Percentiles rank a stretch among this genome's conserved stretches.
These are phyloP conservation scores for Symbiodinium pilosum DNA, from an alignment of 73 alveolate species.

Conservation along the genomic window DNA sequence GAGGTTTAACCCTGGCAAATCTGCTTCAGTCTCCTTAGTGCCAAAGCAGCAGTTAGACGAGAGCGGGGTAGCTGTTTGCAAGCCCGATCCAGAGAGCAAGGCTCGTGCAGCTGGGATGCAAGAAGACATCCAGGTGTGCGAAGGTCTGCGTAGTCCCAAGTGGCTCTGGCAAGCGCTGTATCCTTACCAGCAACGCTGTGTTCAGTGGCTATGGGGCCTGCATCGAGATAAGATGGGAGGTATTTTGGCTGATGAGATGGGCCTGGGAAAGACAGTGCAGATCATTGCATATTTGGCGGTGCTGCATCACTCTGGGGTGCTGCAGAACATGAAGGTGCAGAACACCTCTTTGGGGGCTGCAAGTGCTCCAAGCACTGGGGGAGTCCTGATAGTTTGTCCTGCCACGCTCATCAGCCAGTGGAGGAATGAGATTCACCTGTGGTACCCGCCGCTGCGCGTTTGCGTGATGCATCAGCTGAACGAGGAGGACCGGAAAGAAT, in stretches of 20 bases:
- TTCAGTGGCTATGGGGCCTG: conserved; percentile 96
- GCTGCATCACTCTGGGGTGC: conserved; percentile 93
- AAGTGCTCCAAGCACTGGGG: conserved; percentile 75
- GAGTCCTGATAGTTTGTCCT: conserved; percentile 96
- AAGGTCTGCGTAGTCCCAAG: conserved; percentile 91
- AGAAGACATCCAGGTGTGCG: conserved; percentile 94
- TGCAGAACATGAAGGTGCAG: conserved; percentile 43
- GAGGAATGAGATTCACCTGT: conserved; percentile 96
- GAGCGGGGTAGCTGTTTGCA: background rate
- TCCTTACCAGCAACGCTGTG: conserved; percentile 96
- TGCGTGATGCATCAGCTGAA: conserved; percentile 81
- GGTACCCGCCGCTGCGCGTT: conserved; percentile 95
- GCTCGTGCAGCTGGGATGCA: background rate
- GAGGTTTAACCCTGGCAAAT: background rate
- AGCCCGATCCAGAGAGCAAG: conserved; percentile 1
- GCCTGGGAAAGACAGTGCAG: conserved; percentile 98
- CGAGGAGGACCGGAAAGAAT: conserved; percentile 68
- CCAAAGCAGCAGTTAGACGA: conserved; percentile 21
- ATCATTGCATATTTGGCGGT: conserved; percentile 97
- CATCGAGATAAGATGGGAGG: conserved; percentile 96
- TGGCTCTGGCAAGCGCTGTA: conserved; percentile 95
- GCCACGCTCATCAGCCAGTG: conserved; percentile 97
- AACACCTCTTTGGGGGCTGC: conserved; percentile 67
- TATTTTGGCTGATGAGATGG: conserved; percentile 99
- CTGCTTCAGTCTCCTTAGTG: background rate